A percentile compares a stretch with the other conserved stretches of the same genome.
These are phyloP conservation scores for Populus simonii DNA, from an alignment of 345 rosid species.

Conservation along the genomic window DNA sequence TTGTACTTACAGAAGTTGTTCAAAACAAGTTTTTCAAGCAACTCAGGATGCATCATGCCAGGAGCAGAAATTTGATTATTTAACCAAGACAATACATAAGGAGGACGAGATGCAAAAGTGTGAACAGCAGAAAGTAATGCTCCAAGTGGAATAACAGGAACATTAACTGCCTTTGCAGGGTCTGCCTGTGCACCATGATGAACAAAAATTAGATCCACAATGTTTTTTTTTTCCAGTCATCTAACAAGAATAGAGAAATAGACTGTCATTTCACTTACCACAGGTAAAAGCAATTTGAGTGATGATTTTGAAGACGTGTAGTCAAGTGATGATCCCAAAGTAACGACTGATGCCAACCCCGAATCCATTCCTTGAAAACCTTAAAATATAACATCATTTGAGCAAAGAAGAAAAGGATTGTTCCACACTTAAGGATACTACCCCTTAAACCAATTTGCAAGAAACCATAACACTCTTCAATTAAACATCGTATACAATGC, in stretches of 20 bases:
- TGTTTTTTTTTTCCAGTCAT: background rate
- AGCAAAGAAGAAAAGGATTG: conserved; percentile 4
- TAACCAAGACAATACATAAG: conserved; percentile 60
- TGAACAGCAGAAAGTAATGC: conserved; percentile 51
- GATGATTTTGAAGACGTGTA: conserved; percentile 65
- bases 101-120: conserved; percentile 65
- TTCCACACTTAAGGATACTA: background rate
- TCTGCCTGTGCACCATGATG: conserved; percentile 44
- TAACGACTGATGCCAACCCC: conserved; percentile 58
- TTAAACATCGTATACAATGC: background rate
- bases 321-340: conserved; percentile 77
- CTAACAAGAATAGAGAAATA: background rate
- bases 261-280: conserved; percentile 46
- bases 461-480: background rate
- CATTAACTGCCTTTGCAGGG: conserved; percentile 56
- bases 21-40: conserved; percentile 64
- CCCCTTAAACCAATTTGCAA: background rate
- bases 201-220: conserved; percentile 13
- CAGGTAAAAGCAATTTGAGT: conserved; percentile 65
- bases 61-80: conserved; percentile 57
- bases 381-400: conserved; percentile 17
- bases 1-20: conserved; percentile 52
- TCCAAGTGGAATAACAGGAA: conserved; percentile 67
- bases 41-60: conserved; percentile 64
- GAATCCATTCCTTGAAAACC: conserved; percentile 66